phyloP scores from a whole-genome alignment of 768 basidiomycete species.

The Boletus rubropictus region DNA sequence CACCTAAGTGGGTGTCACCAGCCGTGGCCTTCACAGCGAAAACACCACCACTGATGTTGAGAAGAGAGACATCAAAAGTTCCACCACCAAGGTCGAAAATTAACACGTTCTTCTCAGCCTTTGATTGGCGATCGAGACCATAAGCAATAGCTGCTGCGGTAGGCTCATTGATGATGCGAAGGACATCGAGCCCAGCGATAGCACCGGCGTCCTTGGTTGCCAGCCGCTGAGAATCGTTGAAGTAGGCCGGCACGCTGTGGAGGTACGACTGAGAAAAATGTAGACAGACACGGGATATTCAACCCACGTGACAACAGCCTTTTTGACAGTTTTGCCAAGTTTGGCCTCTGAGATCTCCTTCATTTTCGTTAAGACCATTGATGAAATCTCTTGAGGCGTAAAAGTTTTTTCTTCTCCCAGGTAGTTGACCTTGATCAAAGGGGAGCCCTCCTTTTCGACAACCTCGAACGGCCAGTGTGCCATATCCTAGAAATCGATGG shows the following conservation, averaged over 20 bases:
- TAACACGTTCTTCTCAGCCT: slow-evolving; percentile 94
- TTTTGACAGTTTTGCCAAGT: slow-evolving; percentile 96
- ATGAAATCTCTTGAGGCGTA: slow-evolving; percentile 98
- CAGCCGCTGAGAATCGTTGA: slow-evolving; percentile 99
- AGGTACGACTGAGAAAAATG: slow-evolving; percentile 3
- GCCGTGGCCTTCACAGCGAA: slow-evolving; percentile 99
- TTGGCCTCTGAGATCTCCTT: slow-evolving; percentile 99
- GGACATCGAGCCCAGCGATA: slow-evolving; percentile 96
- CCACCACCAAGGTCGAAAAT: slow-evolving; percentile 99
- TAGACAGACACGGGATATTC: background rate
- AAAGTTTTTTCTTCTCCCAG: slow-evolving; percentile 93
- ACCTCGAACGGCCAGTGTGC: slow-evolving; percentile 97
- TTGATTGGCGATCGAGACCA: slow-evolving; percentile 93
- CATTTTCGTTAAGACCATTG: slow-evolving; percentile 99
- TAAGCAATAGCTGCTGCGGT: slow-evolving; percentile 99
- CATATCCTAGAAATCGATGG: slow-evolving; percentile 62
- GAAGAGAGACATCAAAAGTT: slow-evolving; percentile 99
- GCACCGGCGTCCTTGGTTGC: slow-evolving; percentile 99
- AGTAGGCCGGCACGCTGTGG: slow-evolving; percentile 90
- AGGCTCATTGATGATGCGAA: slow-evolving; percentile 99
- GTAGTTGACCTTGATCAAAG: slow-evolving; percentile 94
- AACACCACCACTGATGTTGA: slow-evolving; percentile 96
- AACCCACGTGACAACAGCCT: slow-evolving; percentile 95
- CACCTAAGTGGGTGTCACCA: slow-evolving; percentile 98
- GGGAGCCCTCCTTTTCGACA: slow-evolving; percentile 94